A percentile compares a stretch with the other conserved stretches of the same genome.
These are phyloP conservation scores for Vigna nakashimae DNA, from an alignment of 306 rosid species.

Conservation along the genomic window DNA sequence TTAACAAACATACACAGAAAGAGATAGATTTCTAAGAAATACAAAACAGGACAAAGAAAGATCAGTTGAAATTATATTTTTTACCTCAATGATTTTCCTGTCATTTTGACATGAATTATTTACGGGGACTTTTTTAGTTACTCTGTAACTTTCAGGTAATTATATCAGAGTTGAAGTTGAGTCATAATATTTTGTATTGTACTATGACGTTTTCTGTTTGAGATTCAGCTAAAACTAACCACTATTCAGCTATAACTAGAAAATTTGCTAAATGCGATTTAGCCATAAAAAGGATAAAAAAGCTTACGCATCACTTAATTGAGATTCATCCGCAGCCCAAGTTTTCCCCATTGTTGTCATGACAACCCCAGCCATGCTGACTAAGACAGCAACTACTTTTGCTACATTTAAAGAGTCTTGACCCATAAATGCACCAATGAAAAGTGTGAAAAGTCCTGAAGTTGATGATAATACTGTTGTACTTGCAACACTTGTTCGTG, in stretches of 20 bases:
- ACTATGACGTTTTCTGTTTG: neutral
- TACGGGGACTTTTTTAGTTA: neutral
- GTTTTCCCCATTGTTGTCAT: slow-evolving; percentile 99
- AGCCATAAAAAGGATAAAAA: slow-evolving; percentile 24
- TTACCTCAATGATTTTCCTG: neutral
- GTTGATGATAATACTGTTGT: slow-evolving; percentile 97
- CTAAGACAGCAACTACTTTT: slow-evolving; percentile 91
- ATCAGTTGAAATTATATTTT: slow-evolving; percentile 4
- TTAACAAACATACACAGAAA: neutral
- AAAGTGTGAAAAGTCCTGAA: slow-evolving; percentile 97
- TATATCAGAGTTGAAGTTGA: neutral
- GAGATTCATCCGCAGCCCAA: slow-evolving; percentile 90
- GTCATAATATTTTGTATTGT: neutral
- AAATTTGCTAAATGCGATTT: neutral
- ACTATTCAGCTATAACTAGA: slow-evolving; percentile 12
- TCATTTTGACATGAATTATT: slow-evolving; percentile 1
- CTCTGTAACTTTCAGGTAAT: slow-evolving; percentile 9
- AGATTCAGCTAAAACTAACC: neutral
- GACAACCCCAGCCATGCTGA: slow-evolving; percentile 96
- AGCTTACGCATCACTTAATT: slow-evolving; percentile 66
- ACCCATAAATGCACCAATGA: slow-evolving; percentile 83
- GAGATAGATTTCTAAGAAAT: slow-evolving; percentile 5
- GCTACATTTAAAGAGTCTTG: slow-evolving; percentile 86
- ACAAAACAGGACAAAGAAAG: neutral
- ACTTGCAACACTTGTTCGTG: slow-evolving; percentile 97